Percentiles rank a stretch among this genome's conserved stretches.
These are phyloP conservation scores for Talaromyces marneffei DNA, from an alignment of 2,329 filamentous ascomycete species.

Conservation along the genomic window DNA sequence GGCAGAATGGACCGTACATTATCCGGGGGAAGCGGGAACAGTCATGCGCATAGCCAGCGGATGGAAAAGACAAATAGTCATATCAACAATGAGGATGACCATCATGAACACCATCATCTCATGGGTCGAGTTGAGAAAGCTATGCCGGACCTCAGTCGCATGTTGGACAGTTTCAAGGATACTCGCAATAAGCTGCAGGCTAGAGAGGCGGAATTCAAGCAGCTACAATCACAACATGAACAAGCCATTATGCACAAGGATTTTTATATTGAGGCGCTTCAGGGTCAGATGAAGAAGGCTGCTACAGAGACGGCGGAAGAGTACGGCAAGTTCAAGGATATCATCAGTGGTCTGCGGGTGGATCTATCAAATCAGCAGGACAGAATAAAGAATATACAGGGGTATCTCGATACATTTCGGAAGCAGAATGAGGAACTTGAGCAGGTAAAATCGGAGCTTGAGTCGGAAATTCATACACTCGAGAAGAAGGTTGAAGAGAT, in stretches of 20 bases:
- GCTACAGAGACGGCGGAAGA: constrained; percentile 48
- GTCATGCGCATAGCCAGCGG: constrained; percentile 8
- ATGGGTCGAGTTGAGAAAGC: constrained; percentile 42
- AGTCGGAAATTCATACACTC: constrained; percentile 34
- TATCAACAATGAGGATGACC: background rate
- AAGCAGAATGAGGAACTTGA: constrained; percentile 43
- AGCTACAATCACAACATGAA: constrained; percentile 46
- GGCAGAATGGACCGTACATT: constrained; percentile 19
- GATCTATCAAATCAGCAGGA: constrained; percentile 49
- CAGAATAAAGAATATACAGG: constrained; percentile 47
- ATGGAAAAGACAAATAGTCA: constrained; percentile 11
- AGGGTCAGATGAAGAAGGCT: constrained; percentile 45
- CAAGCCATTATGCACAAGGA: constrained; percentile 50
- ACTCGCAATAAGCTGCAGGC: constrained; percentile 46
- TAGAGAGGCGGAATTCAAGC: constrained; percentile 46
- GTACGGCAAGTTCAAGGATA: constrained; percentile 37
- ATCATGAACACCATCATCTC: constrained; percentile 34
- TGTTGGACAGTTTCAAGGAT: constrained; percentile 45
- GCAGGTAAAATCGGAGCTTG: constrained; percentile 40
- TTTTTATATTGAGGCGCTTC: constrained; percentile 48
- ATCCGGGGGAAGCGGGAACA: constrained; percentile 13
- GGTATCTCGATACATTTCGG: constrained; percentile 41
- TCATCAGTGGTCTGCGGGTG: constrained; percentile 44
- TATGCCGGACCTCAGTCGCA: constrained; percentile 43
- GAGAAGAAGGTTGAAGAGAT: constrained; percentile 38